phyloP scores from a whole-genome alignment of 2,329 filamentous ascomycete genomes.

The Ilyonectria mors-panacis region DNA sequence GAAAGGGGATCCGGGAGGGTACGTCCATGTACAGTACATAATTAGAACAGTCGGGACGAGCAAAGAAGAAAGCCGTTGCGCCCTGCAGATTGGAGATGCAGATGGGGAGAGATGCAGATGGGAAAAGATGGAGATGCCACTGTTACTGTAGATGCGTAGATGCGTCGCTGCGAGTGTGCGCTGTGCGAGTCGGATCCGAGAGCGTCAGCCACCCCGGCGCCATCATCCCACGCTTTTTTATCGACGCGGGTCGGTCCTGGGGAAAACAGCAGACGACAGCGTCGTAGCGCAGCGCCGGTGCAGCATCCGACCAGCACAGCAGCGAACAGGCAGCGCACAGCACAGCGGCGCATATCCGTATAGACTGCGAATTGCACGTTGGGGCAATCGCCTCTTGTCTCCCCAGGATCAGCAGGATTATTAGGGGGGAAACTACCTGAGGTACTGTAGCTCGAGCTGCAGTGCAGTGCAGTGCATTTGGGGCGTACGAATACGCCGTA shows the following conservation, averaged over 20 bases:
- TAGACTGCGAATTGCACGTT: background rate
- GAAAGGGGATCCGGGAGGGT: background rate
- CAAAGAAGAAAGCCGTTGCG: background rate
- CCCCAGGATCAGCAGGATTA: no score
- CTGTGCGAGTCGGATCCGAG: constrained; percentile 29
- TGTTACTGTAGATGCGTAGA: constrained; percentile 8
- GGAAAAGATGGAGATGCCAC: constrained; percentile 2
- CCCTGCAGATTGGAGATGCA: background rate
- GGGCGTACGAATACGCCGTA: no score
- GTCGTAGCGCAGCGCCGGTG: background rate
- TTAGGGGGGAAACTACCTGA: no score
- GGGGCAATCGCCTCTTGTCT: no score
- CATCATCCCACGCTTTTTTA: constrained; percentile 16
- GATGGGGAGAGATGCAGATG: background rate
- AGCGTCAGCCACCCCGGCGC: constrained; percentile 2
- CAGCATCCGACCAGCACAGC: background rate
- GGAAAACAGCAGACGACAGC: constrained; percentile 3
- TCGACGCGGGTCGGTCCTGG: background rate
- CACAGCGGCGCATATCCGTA: constrained; percentile 3
- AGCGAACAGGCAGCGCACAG: constrained; percentile 1
- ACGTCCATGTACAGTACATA: background rate
- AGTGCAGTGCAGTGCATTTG: background rate
- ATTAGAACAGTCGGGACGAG: background rate
- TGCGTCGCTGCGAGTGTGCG: constrained; percentile 24
- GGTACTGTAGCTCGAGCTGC: background rate